Base-by-base conservation (phyloP, 805 yeast genomes). In the Candida quercuum region DNA sequence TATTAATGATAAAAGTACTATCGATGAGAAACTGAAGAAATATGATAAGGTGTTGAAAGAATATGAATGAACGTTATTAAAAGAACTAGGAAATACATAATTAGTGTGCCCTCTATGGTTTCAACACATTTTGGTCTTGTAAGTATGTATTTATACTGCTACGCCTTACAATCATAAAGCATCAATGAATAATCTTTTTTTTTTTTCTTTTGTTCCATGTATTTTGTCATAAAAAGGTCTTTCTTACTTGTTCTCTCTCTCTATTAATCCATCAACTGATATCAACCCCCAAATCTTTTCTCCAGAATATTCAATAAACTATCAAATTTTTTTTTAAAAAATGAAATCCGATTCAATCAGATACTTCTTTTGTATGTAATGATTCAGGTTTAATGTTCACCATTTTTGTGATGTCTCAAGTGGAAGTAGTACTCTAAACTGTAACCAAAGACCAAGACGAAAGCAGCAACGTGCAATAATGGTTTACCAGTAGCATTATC, bases 361-460 rank as follows among this genome's bases (percentile, higher is more conserved):
- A n/a, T 19, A 6, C 9, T 5, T 12, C 28, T 16, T 24, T 24
- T 32, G 17, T 18, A 6, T 13, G 15, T 26, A 8, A 14, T 26
- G n/a, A 28, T 17, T 12, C 14, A 18, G n/a, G 20, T 20, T 29
- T 65, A 66, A 50, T 66, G 72, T 52, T 64, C 75, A 47, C 64
- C 69, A 39, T 57, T 62, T 60, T 74, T 73, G 63, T 72, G 76
- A 57, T 74, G 80, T 59, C 78, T 69, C 59, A 76, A 78, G 72
- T 91, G 97, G 80, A 86, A 78, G 74, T 81, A 84, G 79, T 89
- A 89, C 72, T 89, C 96, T 70, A 86, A 71, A 48, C 87, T 73
- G 83, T 89, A 89, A 57, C 97, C 96, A 42, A 85, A 69, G 48
- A 75, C 61, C 51, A 86, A 63, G 64, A 87, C 64, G 61, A 74